Conservation (phyloP, 176 grass and related monocot genomes). For the Miscanthus lutarioriparius region DNA sequence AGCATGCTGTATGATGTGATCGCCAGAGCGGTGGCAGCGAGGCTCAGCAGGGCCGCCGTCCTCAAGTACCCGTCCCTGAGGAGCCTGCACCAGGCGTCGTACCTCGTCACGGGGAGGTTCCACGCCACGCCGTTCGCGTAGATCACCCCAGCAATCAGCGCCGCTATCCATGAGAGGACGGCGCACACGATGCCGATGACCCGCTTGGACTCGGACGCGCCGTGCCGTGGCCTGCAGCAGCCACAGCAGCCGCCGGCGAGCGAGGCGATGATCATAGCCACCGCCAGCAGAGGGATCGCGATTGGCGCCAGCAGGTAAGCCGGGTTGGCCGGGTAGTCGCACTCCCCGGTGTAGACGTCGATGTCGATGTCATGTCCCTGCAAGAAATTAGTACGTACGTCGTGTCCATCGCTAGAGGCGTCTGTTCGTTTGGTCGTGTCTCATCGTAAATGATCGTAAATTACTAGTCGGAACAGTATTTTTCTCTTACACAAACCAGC, state of each 20-base stretch:
- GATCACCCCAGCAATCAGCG: not conserved
- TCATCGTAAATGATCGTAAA: too few species aligned
- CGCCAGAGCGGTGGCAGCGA: slow-evolving; percentile 1
- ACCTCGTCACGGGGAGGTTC: not conserved
- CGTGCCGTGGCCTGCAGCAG: not conserved
- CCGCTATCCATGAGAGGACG: not conserved
- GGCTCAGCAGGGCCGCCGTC: not conserved
- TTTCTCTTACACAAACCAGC: too few species aligned
- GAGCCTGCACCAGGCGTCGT: not conserved
- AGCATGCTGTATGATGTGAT: slow-evolving; percentile 2
- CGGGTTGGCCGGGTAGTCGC: slow-evolving; percentile 11
- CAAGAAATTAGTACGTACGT: not conserved
- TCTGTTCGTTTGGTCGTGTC: too few species aligned
- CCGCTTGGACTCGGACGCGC: not conserved
- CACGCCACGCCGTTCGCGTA: not conserved
- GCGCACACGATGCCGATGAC: slow-evolving; percentile 2
- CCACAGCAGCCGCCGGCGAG: not conserved
- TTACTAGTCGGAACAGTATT: too few species aligned
- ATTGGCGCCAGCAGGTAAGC: not conserved
- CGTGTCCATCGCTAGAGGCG: too few species aligned
- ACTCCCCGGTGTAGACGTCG: not conserved
- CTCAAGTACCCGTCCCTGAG: not conserved
- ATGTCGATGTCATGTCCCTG: not conserved
- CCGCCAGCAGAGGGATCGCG: not conserved
- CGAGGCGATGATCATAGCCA: not conserved